Conservation (phyloP, 2,329 filamentous ascomycete species). For the Acrodontium crateriforme region DNA sequence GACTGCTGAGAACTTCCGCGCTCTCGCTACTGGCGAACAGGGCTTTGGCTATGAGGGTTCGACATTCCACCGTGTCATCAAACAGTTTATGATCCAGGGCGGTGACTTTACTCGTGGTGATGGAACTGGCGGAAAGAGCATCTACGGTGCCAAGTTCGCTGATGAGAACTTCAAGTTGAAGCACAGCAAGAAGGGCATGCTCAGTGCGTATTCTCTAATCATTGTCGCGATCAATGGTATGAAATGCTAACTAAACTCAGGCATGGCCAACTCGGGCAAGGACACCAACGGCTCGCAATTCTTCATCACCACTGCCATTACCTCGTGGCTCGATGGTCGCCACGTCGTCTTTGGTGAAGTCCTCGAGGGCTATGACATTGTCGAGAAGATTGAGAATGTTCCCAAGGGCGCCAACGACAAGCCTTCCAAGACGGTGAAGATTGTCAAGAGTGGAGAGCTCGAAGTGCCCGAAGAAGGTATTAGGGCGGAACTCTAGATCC, state of each 20-base stretch:
- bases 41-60: conserved; percentile 73
- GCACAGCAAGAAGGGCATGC: conserved; percentile 69
- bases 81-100: conserved; percentile 83
- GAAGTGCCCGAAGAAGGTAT: conserved; percentile 83
- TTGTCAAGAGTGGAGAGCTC: conserved; percentile 72
- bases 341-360: conserved; percentile 87
- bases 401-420: conserved; percentile 54
- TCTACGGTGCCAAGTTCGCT: conserved; percentile 71
- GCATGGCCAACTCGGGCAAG: conserved; percentile 74
- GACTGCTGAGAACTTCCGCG: conserved; percentile 62
- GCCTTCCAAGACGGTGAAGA: conserved; percentile 56
- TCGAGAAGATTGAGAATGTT: conserved; percentile 64
- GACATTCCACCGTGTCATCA: conserved; percentile 80
- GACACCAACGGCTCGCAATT: conserved; percentile 85
- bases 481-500: conserved; percentile 67
- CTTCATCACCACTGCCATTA: conserved; percentile 77
- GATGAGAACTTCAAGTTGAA: conserved; percentile 95
- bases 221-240: neutral
- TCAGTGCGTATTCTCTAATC: conserved; percentile 38
- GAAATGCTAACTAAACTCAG: conserved; percentile 19
- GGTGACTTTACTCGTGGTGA: conserved; percentile 77
- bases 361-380: conserved; percentile 68
- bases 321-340: conserved; percentile 67
- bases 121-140: conserved; percentile 74
- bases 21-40: conserved; percentile 73